Conservation (phyloP, 2,329 filamentous ascomycete species). For the Botryosphaeria dothidea region DNA sequence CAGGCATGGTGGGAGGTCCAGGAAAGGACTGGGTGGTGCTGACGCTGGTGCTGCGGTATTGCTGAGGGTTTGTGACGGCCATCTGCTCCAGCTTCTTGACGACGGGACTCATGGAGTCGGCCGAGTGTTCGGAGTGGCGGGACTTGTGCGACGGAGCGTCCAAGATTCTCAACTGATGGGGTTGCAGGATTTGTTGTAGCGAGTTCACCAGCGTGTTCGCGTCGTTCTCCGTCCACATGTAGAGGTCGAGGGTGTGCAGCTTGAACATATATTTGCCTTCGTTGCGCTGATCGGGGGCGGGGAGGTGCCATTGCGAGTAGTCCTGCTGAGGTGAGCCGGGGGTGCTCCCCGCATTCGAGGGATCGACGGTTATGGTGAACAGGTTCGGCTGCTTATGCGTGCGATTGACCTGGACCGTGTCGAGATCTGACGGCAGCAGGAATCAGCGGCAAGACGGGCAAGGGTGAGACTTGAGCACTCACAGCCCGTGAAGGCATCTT, state of each 20-base stretch:
- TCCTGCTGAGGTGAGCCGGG: constrained; percentile 49
- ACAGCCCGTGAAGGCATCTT: constrained; percentile 79
- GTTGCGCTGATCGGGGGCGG: constrained; percentile 70
- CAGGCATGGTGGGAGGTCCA: constrained; percentile 37
- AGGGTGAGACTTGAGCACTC: constrained; percentile 41
- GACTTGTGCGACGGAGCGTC: constrained; percentile 57
- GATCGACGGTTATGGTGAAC: constrained; percentile 66
- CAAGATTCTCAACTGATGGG: constrained; percentile 61
- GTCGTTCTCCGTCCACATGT: constrained; percentile 77
- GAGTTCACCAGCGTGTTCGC: constrained; percentile 70
- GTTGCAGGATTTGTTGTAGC: constrained; percentile 64
- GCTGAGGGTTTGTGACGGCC: constrained; percentile 61
- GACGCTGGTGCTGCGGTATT: constrained; percentile 36
- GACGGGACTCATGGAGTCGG: constrained; percentile 63
- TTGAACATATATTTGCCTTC: constrained; percentile 79
- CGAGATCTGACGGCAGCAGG: constrained; percentile 56
- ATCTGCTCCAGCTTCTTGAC: constrained; percentile 73
- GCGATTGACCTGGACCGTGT: constrained; percentile 65
- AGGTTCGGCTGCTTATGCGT: constrained; percentile 74
- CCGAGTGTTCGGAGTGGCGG: constrained; percentile 45
- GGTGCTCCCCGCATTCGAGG: constrained; percentile 32
- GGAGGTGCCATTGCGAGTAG: constrained; percentile 69
- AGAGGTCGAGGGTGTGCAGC: constrained; percentile 73
- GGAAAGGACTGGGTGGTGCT: constrained; percentile 40
- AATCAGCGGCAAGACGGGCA: background rate